Base-by-base conservation (phyloP, 768 basidiomycete species). In the Boletus rubroflammeus region DNA sequence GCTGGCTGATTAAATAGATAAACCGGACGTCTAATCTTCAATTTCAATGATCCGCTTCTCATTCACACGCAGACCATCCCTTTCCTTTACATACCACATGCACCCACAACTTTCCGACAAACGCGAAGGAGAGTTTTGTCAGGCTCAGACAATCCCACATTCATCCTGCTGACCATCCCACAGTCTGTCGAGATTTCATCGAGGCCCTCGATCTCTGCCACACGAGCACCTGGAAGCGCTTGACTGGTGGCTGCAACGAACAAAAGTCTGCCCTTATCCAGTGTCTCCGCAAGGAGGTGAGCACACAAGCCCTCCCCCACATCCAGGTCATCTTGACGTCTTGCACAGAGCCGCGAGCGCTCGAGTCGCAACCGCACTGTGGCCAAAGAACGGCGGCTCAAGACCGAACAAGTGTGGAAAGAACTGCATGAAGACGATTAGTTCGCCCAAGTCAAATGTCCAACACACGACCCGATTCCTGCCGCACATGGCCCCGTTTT, bases 131-230 rank as follows among this genome's bases (percentile, higher is more conserved):
- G 47, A 50, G 77, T n/a, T 19, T 26, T 43, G 13, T 32, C 23
- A 29, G 3, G 5, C 19, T 31, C 35, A 7, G 21, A 8, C 19
- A 9, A 14, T 55, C 35, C 25, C 35, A 40, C 21, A 32, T n/a
- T 29, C 31, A 17, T 35, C 41, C 39, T 61, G 35, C 39, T n/a
- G 51, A 64, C 52, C 25, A 8, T 39, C 60, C 50, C 47, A 51
- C 44, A 90, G 89, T 76, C 35, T 91, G 89, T 75, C 80, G 76
- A 63, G 87, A 89, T 17, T 85, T 91, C 64, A 88, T 91, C 51
- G 73, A 89, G 59, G 89, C 89, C 2, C 81, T 91, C 25, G 80
- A 90, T 47, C 72, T 78, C 44, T 91, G 89, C 64, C 89, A 91
- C 63, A 66, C 73, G 19, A 79, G 74, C 62, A 75, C 67, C 51